Base-by-base conservation (phyloP, 2,329 filamentous ascomycete genomes). In the Pleurostoma richardsiae region DNA sequence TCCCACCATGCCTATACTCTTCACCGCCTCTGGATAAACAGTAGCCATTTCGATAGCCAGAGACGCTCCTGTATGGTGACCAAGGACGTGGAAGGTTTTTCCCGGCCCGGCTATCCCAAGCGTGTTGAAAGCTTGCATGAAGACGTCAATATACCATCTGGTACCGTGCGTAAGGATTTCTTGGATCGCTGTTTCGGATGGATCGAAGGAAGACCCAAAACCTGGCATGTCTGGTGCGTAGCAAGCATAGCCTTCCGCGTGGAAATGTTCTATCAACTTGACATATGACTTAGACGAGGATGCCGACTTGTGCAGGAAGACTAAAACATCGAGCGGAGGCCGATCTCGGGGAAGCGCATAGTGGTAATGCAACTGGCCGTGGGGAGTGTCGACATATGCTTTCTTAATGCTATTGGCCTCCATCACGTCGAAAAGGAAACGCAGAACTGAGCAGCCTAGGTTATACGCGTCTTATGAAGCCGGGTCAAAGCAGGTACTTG, bases 201-300 rank as follows among this genome's bases (percentile, higher is more conserved):
- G 49, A 40, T 50, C 49, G 47, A 53, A 53, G 19, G 52, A 53
- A 38, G 10, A 40, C 28, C 51, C 52, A 39, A 54, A 53, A 44
- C 51, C 52, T 11, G 51, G 53, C 53, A 55, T 52, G 49, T 55
- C 51, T 6, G 49, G 53, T 8, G 53, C 51, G 27, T 45, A 53
- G 48, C 51, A 53, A 10, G 42, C 39, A 30, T 48, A 45, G 29
- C 53, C 53, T 29, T 36, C 28, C 5, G 38, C 42, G 28, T 45
- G 29, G 36, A 51, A 45, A 28, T 42, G 27, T 4, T 33, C 38
- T 46, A 54, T 53, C 36, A 47, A 38, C 4, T 29, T 30, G 4
- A 45, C 36, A 19, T 45, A 49, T 29, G 42, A 48, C 38, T 33
- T 41, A 7, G 48, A 47, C 3, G 51, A 51, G 29, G 52, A 53